Evolutionary conservation across 2,329 filamentous ascomycete species (phyloP), one percentile per base, ranked within the genome.

Genomic region (Juglanconis juglandina): DNA sequence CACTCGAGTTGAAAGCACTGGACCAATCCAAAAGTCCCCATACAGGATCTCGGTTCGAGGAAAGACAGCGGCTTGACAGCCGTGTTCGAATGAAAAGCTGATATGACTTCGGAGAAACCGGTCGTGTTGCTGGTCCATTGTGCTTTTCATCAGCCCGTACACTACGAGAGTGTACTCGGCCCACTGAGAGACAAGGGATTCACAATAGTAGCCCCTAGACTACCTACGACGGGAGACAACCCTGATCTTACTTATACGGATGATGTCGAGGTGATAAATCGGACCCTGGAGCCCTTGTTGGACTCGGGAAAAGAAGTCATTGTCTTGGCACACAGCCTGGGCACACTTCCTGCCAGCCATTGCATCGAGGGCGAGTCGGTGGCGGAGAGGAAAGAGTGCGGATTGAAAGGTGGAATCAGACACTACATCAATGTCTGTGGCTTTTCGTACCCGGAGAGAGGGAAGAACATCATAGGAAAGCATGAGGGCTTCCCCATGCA

Each of bases 401-500:
- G 51, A 1, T 34, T 54, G 5, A 49, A 56, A 33, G 59, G 59
- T 5, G 59, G 59, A 6, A 61, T 58, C 44, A 57, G 5, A 30
- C 50, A 54, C 13, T 58, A 58, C n/a, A 48, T 61, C 35, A 58
- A 55, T 24, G 50, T 61, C 24, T 54, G 55, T 30, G 59, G 55
- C 11, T 9, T 58, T n/a, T 55, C 59, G 11, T 61, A 61, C 42
- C 53, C 54, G 7, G 55, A 32, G 33, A 50, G 35, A 3, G 59
- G 54, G 14, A 57, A 37, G 44, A 58, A 48, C 24, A 47, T 61
- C 54, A 32, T 61, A 14, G 59, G 53, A 2, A 53, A 42, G 5
- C 35, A 53, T 7, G 42, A 37, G 2, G 54, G 50, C 11, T 39
- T 51, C 3, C 59, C 59, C 3, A 30, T 58, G 44, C 53, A 53